Base-by-base conservation (phyloP, 495 filamentous ascomycete species). In the Lepraria neglecta region DNA sequence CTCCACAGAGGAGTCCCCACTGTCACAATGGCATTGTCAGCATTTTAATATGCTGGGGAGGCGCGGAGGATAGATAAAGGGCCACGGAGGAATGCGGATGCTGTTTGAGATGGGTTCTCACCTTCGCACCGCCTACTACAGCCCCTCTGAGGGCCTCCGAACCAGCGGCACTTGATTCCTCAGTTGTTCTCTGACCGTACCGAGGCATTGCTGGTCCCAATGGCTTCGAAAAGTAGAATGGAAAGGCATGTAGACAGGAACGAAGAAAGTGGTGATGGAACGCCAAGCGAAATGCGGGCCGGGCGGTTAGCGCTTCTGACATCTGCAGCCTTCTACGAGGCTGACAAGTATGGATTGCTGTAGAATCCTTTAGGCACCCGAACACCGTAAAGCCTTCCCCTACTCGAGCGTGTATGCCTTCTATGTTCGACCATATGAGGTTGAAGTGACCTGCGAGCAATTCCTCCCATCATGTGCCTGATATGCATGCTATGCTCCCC, bases 111-210 rank as follows among this genome's bases (percentile, higher is more conserved):
- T 51, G 50, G 15, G 35, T 55, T 58, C 71, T 59, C 65, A 82
- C 80, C 72, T 83, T 87, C 30, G 78, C 71, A 28, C 85, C 84
- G 6, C 87, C 87, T 44, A 72, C 64, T 7, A 78, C 68, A 15
- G 82, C 86, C 48, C 87, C 87, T 56, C 79, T 79, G 15, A 75
- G 72, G 38, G 83, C 86, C 67, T 83, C 82, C 77, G 80, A 83
- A 17, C 82, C 81, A 60, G 86, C 87, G 48, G 74, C 72, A 67
- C 77, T 77, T 14, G 79, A 75, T 64, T 90, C 86, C 48, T 59
- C 57, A 19, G 62, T 53, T 24, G 50, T 59, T 15, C 59, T 59
- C 1, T 45, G 54, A 14, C 46, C 51, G 58, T 52, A 33, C 15
- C 48, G 61, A 45, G 63, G 27, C 66, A 68, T 68, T 47, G 27